These are phyloP conservation scores for Dendrostoma leiphaemia DNA, from an alignment of 2,329 filamentous ascomycete species.

Conservation along the genomic window DNA sequence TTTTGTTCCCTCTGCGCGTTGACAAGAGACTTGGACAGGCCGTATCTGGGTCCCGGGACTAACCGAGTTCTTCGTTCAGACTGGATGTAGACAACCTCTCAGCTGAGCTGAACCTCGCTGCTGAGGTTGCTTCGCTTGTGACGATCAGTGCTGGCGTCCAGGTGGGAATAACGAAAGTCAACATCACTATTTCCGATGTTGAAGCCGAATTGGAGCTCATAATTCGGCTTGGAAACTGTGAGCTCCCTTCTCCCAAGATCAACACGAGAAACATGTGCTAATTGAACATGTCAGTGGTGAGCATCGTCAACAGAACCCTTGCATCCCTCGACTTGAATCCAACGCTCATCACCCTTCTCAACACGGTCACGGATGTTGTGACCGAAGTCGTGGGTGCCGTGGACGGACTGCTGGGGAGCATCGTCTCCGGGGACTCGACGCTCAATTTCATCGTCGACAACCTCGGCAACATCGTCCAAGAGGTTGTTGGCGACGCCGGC, in stretches of 20 bases:
- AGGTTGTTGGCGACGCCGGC: constrained; percentile 47
- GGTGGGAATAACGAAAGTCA: constrained; percentile 48
- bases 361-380: constrained; percentile 51
- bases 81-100: constrained; percentile 57
- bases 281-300: constrained; percentile 38
- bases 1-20: too few relatives aligned
- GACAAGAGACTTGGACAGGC: too few relatives aligned
- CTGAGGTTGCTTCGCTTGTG: constrained; percentile 58
- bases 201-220: constrained; percentile 58
- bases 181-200: constrained; percentile 61
- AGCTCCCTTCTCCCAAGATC: background rate
- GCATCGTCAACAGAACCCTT: constrained; percentile 61
- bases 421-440: constrained; percentile 53
- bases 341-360: constrained; percentile 54
- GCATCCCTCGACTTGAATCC: constrained; percentile 59
- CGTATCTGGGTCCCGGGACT: too few relatives aligned
- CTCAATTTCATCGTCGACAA: constrained; percentile 60
- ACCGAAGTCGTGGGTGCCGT: constrained; percentile 55
- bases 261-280: background rate
- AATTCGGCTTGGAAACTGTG: constrained; percentile 52
- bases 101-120: constrained; percentile 59
- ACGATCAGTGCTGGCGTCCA: constrained; percentile 53
- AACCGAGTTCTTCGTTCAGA: background rate
- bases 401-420: constrained; percentile 56
- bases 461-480: constrained; percentile 61